Percentiles rank a stretch among this genome's conserved stretches.
Evolutionary conservation across 257 asterid genomes (phyloP).

Genomic region (Fraxinus anomala): DNA sequence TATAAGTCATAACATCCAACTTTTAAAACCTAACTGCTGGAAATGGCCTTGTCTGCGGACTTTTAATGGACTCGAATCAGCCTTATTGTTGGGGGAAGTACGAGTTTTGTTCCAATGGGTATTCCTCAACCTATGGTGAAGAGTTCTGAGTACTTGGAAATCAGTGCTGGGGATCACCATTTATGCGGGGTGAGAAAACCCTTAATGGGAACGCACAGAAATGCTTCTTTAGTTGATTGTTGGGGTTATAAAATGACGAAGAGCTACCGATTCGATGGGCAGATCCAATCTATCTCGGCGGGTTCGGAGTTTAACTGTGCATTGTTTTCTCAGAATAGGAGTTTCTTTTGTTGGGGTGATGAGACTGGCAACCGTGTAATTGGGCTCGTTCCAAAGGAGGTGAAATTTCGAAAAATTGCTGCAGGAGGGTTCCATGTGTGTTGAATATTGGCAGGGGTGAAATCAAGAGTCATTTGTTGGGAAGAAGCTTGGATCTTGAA

Average conservation of each 20-base stretch:
- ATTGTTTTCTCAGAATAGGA: slow-evolving; percentile 64
- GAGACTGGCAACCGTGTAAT: slow-evolving; percentile 63
- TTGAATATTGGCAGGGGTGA: slow-evolving; percentile 65
- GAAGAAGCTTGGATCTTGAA: slow-evolving; percentile 66
- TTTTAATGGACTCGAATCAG: slow-evolving; percentile 46
- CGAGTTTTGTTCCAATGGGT: slow-evolving; percentile 59
- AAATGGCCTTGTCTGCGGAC: slow-evolving; percentile 79
- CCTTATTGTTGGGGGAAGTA: slow-evolving; percentile 82
- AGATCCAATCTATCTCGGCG: slow-evolving; percentile 78
- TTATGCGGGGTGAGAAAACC: slow-evolving; percentile 81
- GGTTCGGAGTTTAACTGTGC: slow-evolving; percentile 88
- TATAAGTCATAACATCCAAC: no score
- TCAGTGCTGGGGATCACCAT: slow-evolving; percentile 91
- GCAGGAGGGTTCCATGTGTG: slow-evolving; percentile 59
- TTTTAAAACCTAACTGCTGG: slow-evolving; percentile 45
- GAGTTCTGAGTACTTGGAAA: slow-evolving; percentile 62
- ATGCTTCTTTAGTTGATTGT: slow-evolving; percentile 72
- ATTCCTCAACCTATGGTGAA: slow-evolving; percentile 46
- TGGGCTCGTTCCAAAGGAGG: slow-evolving; percentile 51
- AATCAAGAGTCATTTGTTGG: slow-evolving; percentile 66
- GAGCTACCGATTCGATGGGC: slow-evolving; percentile 62
- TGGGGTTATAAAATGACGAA: slow-evolving; percentile 94
- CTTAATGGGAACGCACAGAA: slow-evolving; percentile 57
- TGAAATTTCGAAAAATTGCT: slow-evolving; percentile 61
- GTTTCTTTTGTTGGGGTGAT: slow-evolving; percentile 90